Evolutionary conservation across 2,329 filamentous ascomycete genomes (phyloP).

Genomic region (Arthrobotrys megalospora): DNA sequence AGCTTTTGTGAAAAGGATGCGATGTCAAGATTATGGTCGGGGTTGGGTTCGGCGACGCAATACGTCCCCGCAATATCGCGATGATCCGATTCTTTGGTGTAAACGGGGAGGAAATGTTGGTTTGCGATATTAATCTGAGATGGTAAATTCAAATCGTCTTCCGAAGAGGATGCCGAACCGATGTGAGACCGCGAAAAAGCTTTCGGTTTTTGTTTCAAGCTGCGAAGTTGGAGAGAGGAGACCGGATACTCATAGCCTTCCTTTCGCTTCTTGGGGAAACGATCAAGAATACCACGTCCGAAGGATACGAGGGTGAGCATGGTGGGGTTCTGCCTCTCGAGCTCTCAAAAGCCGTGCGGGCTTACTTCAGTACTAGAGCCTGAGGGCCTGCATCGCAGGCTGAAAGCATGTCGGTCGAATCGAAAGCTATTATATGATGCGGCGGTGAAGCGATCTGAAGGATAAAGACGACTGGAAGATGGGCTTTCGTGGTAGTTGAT

Average conservation of each 20-base stretch:
- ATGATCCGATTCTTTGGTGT: background rate
- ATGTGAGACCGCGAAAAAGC: too few relatives aligned
- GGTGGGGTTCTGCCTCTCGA: background rate
- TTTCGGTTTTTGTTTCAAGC: background rate
- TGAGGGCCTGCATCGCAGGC: background rate
- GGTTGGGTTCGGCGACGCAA: background rate
- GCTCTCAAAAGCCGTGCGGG: background rate
- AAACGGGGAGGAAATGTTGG: background rate
- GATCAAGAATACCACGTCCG: background rate
- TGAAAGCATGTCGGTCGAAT: too few relatives aligned
- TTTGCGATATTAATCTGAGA: too few relatives aligned
- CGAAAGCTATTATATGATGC: too few relatives aligned
- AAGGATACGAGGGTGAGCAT: background rate
- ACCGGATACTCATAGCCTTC: background rate
- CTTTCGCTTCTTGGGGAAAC: background rate
- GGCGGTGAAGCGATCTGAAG: too few relatives aligned
- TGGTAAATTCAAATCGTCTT: background rate
- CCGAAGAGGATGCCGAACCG: constrained; percentile 3
- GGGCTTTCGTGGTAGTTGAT: too few relatives aligned
- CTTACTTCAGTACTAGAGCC: background rate
- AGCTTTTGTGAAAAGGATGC: background rate
- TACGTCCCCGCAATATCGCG: background rate
- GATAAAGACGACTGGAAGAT: too few relatives aligned
- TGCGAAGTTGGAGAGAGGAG: background rate
- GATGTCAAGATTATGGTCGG: background rate